Percentiles rank a stretch among this genome's conserved stretches.
Evolutionary conservation across 352 stramenopile species (phyloP).

Genomic region (Hyaloperonospora arabidopsidis): DNA sequence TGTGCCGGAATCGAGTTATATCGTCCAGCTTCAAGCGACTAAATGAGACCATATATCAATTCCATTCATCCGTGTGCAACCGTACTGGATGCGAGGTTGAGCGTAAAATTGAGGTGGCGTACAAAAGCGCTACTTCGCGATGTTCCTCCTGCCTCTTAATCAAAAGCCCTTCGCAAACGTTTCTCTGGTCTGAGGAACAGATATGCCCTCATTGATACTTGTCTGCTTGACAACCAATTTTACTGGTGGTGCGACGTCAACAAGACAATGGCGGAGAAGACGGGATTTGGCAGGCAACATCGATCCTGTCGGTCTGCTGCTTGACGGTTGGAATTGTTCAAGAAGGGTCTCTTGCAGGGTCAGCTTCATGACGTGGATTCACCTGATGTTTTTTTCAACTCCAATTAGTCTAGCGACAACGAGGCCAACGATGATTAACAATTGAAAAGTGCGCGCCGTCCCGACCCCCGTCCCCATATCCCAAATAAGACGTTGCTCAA

Average conservation of each 20-base stretch:
- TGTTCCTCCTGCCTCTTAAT: background rate
- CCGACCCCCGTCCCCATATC: background rate
- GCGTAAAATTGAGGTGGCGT: background rate
- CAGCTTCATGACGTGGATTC: too few species aligned
- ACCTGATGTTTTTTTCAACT: too few species aligned
- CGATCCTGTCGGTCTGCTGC: too few species aligned
- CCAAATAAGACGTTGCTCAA: background rate
- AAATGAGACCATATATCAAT: background rate
- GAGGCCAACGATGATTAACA: too few species aligned
- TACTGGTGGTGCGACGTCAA: too few species aligned
- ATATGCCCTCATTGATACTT: too few species aligned
- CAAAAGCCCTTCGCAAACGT: background rate
- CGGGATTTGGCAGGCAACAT: too few species aligned
- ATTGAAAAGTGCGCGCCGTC: background rate
- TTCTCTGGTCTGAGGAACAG: background rate
- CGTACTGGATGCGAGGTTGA: background rate
- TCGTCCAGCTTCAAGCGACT: background rate
- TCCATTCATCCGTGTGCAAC: background rate
- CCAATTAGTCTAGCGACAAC: too few species aligned
- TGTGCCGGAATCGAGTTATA: background rate
- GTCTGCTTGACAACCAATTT: too few species aligned
- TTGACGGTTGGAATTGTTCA: too few species aligned
- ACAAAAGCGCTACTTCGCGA: background rate
- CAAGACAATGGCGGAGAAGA: too few species aligned
- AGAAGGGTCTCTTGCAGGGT: too few species aligned